Base-by-base conservation (phyloP, 2,329 filamentous ascomycete genomes). In the Talaromyces sp. region DNA sequence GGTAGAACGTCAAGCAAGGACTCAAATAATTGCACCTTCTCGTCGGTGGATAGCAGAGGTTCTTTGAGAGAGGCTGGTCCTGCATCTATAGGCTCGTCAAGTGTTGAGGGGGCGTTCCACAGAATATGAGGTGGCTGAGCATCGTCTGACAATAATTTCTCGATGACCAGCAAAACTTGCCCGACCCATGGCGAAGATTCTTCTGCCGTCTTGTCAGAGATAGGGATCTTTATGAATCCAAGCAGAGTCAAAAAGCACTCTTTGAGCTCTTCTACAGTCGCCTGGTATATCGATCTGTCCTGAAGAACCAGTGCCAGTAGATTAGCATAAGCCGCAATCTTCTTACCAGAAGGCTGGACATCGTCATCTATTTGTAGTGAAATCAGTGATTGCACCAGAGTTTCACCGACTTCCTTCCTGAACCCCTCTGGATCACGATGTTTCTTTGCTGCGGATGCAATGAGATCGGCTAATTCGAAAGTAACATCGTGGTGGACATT, bases 161-260 rank as follows among this genome's bases (percentile, higher is more conserved):
- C 95, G 56, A 98, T 83, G 57, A 99, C 90, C 16, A 98, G 83
- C 37, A 99, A 81, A 35, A 98, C 87, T 70, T 95, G 93, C 12
- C 92, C 90, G 66, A 98, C 89, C 92, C 93, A 99, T 1, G 92
- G 90, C 4, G 92, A 90, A n/a, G 92, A 81, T 63, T 95, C 90
- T 56, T 96, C 91, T 0, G 83, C 80, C 3, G 89, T 82, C 62
- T 88, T 85, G 28, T 87, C 85, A 0, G 86, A 80, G 5, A 70
- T 64, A 2, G 76, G 72, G 6, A 92, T 79, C 69, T 89, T 88
- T 68, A 99, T 84, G 74, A 97, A 97, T 2, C 81, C 83, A 31
- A 96, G 82, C 65, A 97, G 86, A 40, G 87, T 87, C 9, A 82
- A 81, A 44, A 97, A 89, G 70, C 89, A 91, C 18, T 91, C 87